Percentiles rank a stretch among this genome's conserved stretches.
phyloP scores from a whole-genome alignment of 208 protist genomes.

The Porcisia deanei region DNA sequence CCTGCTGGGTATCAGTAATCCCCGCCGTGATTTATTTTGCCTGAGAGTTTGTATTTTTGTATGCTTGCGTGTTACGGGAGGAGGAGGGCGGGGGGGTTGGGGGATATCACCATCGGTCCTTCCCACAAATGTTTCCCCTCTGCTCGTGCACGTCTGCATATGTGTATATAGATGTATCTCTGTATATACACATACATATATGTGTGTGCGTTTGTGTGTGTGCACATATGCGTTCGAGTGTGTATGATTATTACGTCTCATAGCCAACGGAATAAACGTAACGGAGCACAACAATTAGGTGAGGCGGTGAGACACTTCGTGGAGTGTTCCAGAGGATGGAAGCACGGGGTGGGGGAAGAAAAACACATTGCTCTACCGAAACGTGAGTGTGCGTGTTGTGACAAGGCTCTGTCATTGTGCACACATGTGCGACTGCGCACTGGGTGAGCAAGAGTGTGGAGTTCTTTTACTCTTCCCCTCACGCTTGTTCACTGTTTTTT shows the following conservation, averaged over 20 bases:
- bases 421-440: no score
- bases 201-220: neutral
- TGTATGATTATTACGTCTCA: neutral
- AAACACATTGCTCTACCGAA: neutral
- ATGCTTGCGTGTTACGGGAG: neutral
- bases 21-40: neutral
- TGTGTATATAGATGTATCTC: no score
- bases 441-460: no score
- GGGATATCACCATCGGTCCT: neutral
- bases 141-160: neutral
- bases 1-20: conserved; percentile 4
- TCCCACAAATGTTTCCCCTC: neutral
- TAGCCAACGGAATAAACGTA: neutral
- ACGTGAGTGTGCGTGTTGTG: neutral
- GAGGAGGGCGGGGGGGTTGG: neutral
- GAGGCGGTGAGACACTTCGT: neutral
- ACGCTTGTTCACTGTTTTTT: no score
- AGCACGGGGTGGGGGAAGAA: neutral
- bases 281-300: neutral
- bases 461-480: no score
- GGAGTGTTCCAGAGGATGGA: neutral
- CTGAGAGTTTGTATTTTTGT: neutral
- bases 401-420: no score
- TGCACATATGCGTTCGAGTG: neutral
- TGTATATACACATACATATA: neutral